Base-by-base conservation (phyloP, 2,329 filamentous ascomycete genomes). In the Blastomyces parvus region DNA sequence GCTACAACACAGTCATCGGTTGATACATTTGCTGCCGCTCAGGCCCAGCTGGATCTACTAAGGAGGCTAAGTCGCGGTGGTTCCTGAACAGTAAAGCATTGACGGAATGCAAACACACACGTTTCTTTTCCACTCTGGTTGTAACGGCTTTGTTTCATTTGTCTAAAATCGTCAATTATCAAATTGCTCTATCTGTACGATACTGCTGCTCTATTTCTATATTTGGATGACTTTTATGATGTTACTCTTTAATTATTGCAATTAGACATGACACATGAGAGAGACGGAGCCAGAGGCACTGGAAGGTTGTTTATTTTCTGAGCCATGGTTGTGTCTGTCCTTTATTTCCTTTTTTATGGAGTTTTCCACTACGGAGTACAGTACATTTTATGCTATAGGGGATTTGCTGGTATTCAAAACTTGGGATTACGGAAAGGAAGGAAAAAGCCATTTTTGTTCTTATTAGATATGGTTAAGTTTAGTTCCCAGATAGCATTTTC, bases 1-100 rank as follows among this genome's bases (percentile, higher is more conserved):
- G 36, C 59, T 44, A 48, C 53, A 53, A 13, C 69, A 69, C 66
- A 67, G 55, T 68, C 67, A 14, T 67, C 70, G 9, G 66, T 69
- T 25, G 72, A 75, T 69, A 72, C 76, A 44, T 77, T 78, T 65
- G 74, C 74, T 46, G 74, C 76, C 61, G 74, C 76, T 33, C 76
- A 77, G 67, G 75, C 76, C 19, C 75, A 77, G 64, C 63, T 78
- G 68, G 76, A 78, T 67, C 66, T 77, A 33, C 57, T 78, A 62
- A 73, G 74, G 50, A 74, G 74, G 19, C 57, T 77, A 64, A 74
- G 70, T 67, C 72, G 73, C 56, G 69, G 67, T 7, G 56, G 50
- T 46, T 61, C 48, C n/a, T 64, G 56, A 63, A 44, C n/a, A 57
- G 19, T 59, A 42, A 42, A 14, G 17, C 3, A 22, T 40, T 65